Percentiles rank a stretch among this genome's conserved stretches.
Evolutionary conservation across 1,284 basidiomycete species (phyloP).

Genomic region (Trametes sp.): DNA sequence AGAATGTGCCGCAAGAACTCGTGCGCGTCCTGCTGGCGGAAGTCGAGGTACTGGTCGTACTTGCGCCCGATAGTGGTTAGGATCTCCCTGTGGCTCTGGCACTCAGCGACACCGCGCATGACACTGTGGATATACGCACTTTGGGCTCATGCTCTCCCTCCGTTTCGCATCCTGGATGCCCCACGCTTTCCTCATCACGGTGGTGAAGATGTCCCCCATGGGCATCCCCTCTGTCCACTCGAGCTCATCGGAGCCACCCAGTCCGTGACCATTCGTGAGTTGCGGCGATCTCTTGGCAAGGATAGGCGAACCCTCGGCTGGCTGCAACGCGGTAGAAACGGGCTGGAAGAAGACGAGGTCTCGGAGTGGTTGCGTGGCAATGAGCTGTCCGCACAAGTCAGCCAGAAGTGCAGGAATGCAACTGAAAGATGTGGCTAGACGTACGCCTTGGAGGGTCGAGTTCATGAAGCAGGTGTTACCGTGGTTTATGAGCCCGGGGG

Average conservation of each 20-base stretch:
- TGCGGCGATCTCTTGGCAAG: conserved; percentile 63
- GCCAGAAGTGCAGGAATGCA: no score
- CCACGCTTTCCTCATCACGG: conserved; percentile 67
- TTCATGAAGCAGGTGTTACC: conserved; percentile 96
- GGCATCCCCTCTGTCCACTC: conserved; percentile 65
- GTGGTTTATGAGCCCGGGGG: conserved; percentile 84
- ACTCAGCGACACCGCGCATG: not conserved
- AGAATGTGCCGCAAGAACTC: conserved; percentile 90
- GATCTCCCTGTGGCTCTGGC: conserved; percentile 51
- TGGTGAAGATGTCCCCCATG: conserved; percentile 68
- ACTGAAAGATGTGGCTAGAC: conserved; percentile 29
- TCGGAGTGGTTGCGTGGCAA: conserved; percentile 69
- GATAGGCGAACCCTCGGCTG: conserved; percentile 48
- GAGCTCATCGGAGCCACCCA: conserved; percentile 58
- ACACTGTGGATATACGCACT: conserved; percentile 48
- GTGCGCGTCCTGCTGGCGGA: conserved; percentile 94
- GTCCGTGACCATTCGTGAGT: conserved; percentile 69
- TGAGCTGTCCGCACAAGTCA: conserved; percentile 50
- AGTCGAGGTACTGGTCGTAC: conserved; percentile 93
- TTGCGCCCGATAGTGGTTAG: conserved; percentile 79
- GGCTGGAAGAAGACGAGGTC: conserved; percentile 66
- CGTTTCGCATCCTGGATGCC: conserved; percentile 56
- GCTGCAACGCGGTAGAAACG: conserved; percentile 49
- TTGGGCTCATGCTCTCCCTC: conserved; percentile 67
- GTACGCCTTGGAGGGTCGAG: conserved; percentile 77